Evolutionary conservation across 208 protist genomes (phyloP).

Genomic region (Trypanosoma caninum): DNA sequence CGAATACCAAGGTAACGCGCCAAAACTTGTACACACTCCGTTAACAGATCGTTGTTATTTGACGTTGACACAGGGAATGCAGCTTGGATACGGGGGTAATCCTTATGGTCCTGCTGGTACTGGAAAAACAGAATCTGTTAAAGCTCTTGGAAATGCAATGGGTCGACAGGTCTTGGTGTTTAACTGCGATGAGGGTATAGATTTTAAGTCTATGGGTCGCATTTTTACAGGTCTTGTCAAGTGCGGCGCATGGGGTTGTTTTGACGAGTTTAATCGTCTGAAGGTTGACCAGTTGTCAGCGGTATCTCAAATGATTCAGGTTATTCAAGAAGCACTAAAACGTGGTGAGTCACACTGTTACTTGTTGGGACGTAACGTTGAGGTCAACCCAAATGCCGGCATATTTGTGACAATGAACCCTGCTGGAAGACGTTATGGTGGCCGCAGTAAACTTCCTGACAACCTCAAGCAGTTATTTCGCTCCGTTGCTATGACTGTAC

Average conservation of each 20-base stretch:
- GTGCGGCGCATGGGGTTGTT: constrained; percentile 99
- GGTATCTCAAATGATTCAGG: constrained; percentile 98
- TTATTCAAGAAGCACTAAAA: constrained; percentile 97
- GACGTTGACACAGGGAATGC: constrained; percentile 97
- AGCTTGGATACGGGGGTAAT: constrained; percentile 97
- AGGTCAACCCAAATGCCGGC: constrained; percentile 95
- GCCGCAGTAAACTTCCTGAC: constrained; percentile 97
- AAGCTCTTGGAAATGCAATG: constrained; percentile 96
- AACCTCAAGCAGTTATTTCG: constrained; percentile 99
- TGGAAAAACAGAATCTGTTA: constrained; percentile 99
- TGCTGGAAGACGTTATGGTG: constrained; percentile 98
- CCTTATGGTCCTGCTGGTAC: constrained; percentile 98
- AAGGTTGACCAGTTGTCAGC: constrained; percentile 98
- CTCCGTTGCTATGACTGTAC: constrained; percentile 98
- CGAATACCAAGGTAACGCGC: constrained; percentile 98
- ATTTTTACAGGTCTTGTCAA: constrained; percentile 99
- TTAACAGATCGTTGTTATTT: constrained; percentile 98
- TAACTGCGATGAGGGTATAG: constrained; percentile 99
- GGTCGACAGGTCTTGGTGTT: constrained; percentile 98
- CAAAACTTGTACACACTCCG: constrained; percentile 97
- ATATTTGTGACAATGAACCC: constrained; percentile 99
- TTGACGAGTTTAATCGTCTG: constrained; percentile 99
- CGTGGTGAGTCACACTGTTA: constrained; percentile 76
- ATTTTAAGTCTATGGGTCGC: constrained; percentile 98
- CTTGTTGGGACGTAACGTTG: constrained; percentile 89